Evolutionary conservation across 2,329 filamentous ascomycete species (phyloP), one percentile per base, ranked within the genome.

Genomic region (Helotiales sp.): DNA sequence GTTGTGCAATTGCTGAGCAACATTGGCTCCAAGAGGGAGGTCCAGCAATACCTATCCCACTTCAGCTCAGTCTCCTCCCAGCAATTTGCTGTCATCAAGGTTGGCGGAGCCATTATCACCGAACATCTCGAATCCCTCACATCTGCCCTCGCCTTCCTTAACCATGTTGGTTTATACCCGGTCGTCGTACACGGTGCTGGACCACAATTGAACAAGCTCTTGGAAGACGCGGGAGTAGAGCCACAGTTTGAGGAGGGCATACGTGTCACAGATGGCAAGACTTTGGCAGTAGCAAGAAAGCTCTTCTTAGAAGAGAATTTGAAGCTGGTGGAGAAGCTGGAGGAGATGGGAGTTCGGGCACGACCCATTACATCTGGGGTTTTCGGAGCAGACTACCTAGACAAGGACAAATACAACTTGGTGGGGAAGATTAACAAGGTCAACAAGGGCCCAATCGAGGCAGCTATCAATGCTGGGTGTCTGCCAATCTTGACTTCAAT

Each of bases 41-140:
- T 96, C 63, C 91, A 97, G 79, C 93, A 98, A 76, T 98, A 98
- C 76, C 87, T 98, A 59, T 95, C 93, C 66, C 92, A 98, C 74
- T 99, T 99, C 81, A 95, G 89, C 67, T 96, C 93, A 31, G 93
- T 97, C 61, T 95, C 92, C 44, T 96, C 92, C 33, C 93, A 98
- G 78, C 92, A 96, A 72, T 99, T 98, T 74, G 93, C 93, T 66
- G 93, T 99, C 49, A 96, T 99, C 76, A 99, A 99, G 80, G 93
- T 98, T 55, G 95, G 93, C 61, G 95, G 93, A 62, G 95, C 93
- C 63, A 97, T 98, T 70, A 83, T 99, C 69, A 96, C 91, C 60
- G 93, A 98, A 72, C 89, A 97, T 75, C 82, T 98, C 55, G 90
- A 96, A 73, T 92, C 93, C 69, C 85, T 99, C 55, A 96, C 91